Evolutionary conservation across 176 grass and related monocot genomes (phyloP).

Genomic region (Rhipidocladum racemiflorum): DNA sequence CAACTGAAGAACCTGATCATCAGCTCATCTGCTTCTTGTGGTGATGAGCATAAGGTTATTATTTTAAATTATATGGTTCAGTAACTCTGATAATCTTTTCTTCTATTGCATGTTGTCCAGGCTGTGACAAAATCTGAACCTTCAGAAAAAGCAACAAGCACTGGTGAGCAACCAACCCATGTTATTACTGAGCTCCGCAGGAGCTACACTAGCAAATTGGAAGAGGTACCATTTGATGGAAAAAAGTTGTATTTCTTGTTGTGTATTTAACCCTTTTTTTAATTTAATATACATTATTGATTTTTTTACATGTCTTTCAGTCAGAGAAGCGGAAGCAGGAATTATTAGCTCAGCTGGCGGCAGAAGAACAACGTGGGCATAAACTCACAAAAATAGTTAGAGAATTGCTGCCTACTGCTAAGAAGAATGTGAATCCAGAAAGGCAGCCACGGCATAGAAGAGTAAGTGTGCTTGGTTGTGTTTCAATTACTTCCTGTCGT

Average conservation of each 20-base stretch:
- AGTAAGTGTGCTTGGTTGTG: constrained; percentile 40
- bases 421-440: constrained; percentile 50
- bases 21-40: neutral
- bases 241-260: neutral
- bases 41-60: neutral
- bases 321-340: constrained; percentile 90
- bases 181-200: constrained; percentile 82
- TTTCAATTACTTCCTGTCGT: neutral
- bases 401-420: constrained; percentile 75
- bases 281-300: constrained; percentile 14
- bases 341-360: constrained; percentile 77
- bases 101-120: constrained; percentile 37
- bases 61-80: neutral
- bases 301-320: constrained; percentile 47
- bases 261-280: neutral
- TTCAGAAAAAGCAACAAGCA: constrained; percentile 33
- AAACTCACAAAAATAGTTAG: constrained; percentile 90
- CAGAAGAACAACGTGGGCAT: constrained; percentile 84
- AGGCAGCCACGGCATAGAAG: constrained; percentile 50
- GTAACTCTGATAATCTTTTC: neutral
- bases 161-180: constrained; percentile 60
- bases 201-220: constrained; percentile 85
- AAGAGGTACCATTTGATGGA: constrained; percentile 57
- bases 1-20: neutral
- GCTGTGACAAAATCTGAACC: constrained; percentile 56